Evolutionary conservation across 768 basidiomycete genomes (phyloP).

Genomic region (Rickenella mellea): DNA sequence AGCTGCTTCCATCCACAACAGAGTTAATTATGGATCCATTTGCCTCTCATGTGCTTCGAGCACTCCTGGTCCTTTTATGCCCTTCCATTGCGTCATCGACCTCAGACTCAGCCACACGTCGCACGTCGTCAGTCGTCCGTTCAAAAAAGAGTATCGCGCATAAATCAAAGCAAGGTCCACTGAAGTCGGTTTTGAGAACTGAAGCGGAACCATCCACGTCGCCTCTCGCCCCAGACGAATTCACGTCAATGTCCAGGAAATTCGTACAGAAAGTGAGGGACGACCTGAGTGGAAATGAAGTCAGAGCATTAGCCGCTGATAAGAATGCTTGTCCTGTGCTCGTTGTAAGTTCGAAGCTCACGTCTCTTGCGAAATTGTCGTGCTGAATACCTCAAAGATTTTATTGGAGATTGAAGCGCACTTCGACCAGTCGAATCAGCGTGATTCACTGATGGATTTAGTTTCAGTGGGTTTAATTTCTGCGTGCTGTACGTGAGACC

Average conservation of each 20-base stretch:
- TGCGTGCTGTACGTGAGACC: constrained; percentile 39
- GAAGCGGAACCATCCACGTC: constrained; percentile 15
- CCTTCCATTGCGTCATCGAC: constrained; percentile 37
- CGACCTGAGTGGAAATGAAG: constrained; percentile 56
- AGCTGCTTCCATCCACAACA: constrained; percentile 55
- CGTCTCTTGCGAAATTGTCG: constrained; percentile 3
- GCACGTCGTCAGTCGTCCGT: constrained; percentile 38
- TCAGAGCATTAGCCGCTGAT: constrained; percentile 65
- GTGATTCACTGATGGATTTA: constrained; percentile 73
- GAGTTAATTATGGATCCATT: constrained; percentile 75
- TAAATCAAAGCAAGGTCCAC: constrained; percentile 70
- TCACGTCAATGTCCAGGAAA: constrained; percentile 31
- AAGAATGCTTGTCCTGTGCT: constrained; percentile 72
- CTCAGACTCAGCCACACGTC: constrained; percentile 24
- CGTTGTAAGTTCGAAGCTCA: constrained; percentile 36
- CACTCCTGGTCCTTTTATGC: constrained; percentile 68
- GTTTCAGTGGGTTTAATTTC: constrained; percentile 71
- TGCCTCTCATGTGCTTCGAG: constrained; percentile 83
- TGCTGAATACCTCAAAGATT: constrained; percentile 38
- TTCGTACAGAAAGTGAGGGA: constrained; percentile 45
- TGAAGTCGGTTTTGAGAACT: constrained; percentile 68
- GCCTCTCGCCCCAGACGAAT: constrained; percentile 36
- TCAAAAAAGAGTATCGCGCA: constrained; percentile 80
- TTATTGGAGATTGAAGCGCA: constrained; percentile 77
- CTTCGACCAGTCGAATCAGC: constrained; percentile 42